Conservation (phyloP, 805 yeast genomes). For the Blastobotrys mokoenaii region DNA sequence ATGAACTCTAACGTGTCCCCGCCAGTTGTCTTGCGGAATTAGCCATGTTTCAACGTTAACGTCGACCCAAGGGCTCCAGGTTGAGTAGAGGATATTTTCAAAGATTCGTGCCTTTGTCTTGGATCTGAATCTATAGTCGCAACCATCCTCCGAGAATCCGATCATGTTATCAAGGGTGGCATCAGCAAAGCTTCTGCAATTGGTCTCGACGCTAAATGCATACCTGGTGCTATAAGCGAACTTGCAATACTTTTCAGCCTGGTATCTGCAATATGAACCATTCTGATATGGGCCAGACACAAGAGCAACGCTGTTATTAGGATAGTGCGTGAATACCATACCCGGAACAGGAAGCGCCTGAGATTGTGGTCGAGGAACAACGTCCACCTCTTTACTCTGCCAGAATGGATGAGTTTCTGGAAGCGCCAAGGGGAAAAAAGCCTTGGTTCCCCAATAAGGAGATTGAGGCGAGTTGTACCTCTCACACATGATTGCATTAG, state of each 20-base stretch:
- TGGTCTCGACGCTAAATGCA: constrained; percentile 17
- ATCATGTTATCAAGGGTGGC: constrained; percentile 14
- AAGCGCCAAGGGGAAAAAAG: constrained; percentile 14
- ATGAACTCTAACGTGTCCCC: constrained; percentile 16
- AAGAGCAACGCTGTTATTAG: constrained; percentile 9
- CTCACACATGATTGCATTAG: constrained; percentile 17
- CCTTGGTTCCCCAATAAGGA: constrained; percentile 19
- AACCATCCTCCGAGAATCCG: constrained; percentile 15
- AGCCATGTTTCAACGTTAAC: constrained; percentile 15
- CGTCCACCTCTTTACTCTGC: constrained; percentile 13
- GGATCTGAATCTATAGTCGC: constrained; percentile 8
- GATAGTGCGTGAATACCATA: constrained; percentile 11
- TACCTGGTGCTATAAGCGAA: constrained; percentile 21
- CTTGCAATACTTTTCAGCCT: constrained; percentile 19
- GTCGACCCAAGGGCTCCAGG: constrained; percentile 12
- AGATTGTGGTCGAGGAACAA: constrained; percentile 1
- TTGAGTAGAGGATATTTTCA: constrained; percentile 9
- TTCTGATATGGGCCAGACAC: constrained; percentile 14
- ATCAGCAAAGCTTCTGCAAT: constrained; percentile 8
- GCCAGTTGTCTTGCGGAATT: constrained; percentile 11
- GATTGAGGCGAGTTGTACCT: constrained; percentile 18
- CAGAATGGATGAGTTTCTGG: constrained; percentile 16
- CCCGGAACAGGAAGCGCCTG: constrained; percentile 10
- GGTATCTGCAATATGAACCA: constrained; percentile 12
- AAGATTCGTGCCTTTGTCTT: constrained; percentile 6